Base-by-base conservation (phyloP, 163 green algal species). In the Dunaliella salina region DNA sequence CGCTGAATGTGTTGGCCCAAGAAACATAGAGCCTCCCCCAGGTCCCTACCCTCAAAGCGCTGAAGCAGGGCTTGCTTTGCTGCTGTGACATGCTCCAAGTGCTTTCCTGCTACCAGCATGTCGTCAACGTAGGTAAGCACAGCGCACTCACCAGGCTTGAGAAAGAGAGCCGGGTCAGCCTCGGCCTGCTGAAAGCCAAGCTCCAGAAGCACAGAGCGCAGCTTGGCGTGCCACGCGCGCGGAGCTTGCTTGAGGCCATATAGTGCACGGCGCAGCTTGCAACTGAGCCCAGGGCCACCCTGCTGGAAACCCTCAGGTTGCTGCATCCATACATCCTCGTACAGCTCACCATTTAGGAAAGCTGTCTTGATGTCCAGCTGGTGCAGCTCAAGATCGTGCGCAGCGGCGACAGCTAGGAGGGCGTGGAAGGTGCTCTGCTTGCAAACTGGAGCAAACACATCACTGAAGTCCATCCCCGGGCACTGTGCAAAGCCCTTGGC, bases 301-400 rank as follows among this genome's bases (percentile, higher is more conserved):
- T 83, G 30, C 29, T 69, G 33, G 80, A 85, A 86, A 25, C 75
- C 78, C 25, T 80, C 15, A 50, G 90, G 90, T 50, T 88, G 86
- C 69, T 84, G 1, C 8, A 90, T 89, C 34, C 69, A 91, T 13
- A 92, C 79, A 1, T 88, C 88, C 29, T 92, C 88, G 33, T 90
- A 83, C 33, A 93, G 45, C 1, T 85, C 80, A 11, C 88, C 88
- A n/a, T 93, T 88, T 25, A 93, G 83, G 80, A 93, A 93, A 5
- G 90, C 90, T 35, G 88, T 91, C 80, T 91, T 93, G 83, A 93
- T 91, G 84, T 91, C 90, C 0, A 93, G 46, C n/a, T 91, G 87
- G 4, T 86, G 29, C 26, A 93, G 63, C 71, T 88, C 82, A 71
- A 88, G n/a, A 78, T 86, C 79, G 15, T 88, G 0, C 5, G 0